These are phyloP conservation scores for Rauvolfia tetraphylla DNA, from an alignment of 257 asterid genomes.

Conservation along the genomic window DNA sequence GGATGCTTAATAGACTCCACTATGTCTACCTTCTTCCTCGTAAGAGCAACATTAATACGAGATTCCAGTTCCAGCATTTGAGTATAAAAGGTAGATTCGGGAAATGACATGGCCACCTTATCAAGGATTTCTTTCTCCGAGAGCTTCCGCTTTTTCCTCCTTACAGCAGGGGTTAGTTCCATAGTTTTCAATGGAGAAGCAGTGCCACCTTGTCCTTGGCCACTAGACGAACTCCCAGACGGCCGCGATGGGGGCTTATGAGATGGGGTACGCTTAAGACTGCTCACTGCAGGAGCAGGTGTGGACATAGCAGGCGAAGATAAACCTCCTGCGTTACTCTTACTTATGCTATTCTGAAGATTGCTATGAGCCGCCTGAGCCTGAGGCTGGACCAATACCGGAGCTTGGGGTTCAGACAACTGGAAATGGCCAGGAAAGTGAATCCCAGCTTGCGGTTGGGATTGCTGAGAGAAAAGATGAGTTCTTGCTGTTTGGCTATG, in stretches of 20 bases:
- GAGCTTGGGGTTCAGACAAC: constrained; percentile 42
- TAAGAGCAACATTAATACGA: constrained; percentile 63
- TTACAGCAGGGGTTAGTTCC: constrained; percentile 84
- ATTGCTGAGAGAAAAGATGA: constrained; percentile 38
- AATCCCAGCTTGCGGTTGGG: constrained; percentile 45
- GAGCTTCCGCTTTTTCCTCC: constrained; percentile 60
- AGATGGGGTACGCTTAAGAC: constrained; percentile 45
- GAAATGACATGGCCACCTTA: constrained; percentile 57
- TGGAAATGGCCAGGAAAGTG: constrained; percentile 70
- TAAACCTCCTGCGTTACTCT: constrained; percentile 26
- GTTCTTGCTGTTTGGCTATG: constrained; percentile 38
- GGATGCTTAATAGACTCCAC: constrained; percentile 32
- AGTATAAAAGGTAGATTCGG: constrained; percentile 77
- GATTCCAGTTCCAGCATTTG: constrained; percentile 73
- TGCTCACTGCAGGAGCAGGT: constrained; percentile 41
- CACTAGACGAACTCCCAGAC: constrained; percentile 43
- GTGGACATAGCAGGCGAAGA: constrained; percentile 48
- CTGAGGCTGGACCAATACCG: constrained; percentile 31
- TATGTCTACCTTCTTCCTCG: constrained; percentile 62
- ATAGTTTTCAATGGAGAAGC: constrained; percentile 85
- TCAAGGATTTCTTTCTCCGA: constrained; percentile 59
- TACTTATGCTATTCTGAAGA: constrained; percentile 28
- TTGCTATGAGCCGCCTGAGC: constrained; percentile 38
- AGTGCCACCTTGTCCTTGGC: constrained; percentile 47
- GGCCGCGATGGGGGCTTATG: constrained; percentile 73